Conservation (phyloP, 2,329 filamentous ascomycete species). For the Pestalotiopsis sp. region DNA sequence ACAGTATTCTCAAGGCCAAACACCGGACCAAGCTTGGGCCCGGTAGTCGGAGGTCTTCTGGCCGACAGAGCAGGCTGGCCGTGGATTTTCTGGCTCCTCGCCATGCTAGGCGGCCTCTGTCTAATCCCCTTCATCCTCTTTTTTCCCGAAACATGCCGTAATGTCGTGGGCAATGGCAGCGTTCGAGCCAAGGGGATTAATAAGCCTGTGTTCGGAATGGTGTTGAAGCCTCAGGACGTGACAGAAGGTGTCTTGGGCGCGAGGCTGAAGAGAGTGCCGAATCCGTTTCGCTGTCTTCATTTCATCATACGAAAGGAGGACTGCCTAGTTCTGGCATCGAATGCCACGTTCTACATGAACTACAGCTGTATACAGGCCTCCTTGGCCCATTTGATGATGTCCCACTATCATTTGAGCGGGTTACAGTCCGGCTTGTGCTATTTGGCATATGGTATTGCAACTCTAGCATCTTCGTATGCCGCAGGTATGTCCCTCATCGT, state of each 20-base stretch:
- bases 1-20: not conserved
- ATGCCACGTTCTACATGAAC: not conserved
- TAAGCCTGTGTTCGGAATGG: not conserved
- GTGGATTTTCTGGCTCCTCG: conserved; percentile 19
- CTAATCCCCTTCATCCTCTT: conserved; percentile 12
- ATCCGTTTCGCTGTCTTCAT: not conserved
- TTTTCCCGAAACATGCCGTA: conserved; percentile 15
- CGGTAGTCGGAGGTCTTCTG: conserved; percentile 14
- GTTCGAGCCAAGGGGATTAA: not conserved
- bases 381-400: not conserved
- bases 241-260: not conserved
- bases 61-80: conserved; percentile 13
- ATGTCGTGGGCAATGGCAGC: conserved; percentile 16
- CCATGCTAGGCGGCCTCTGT: conserved; percentile 11
- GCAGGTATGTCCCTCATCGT: not conserved
- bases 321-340: not conserved
- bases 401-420: not conserved
- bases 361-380: not conserved
- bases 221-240: not conserved
- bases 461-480: not conserved
- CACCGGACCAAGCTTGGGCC: conserved; percentile 12
- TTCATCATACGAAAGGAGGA: not conserved
- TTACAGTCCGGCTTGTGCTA: not conserved
- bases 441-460: not conserved
- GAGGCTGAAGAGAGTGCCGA: not conserved